These are phyloP conservation scores for Drechslerella coelobrocha DNA, from an alignment of 2,329 filamentous ascomycete species.

Conservation along the genomic window DNA sequence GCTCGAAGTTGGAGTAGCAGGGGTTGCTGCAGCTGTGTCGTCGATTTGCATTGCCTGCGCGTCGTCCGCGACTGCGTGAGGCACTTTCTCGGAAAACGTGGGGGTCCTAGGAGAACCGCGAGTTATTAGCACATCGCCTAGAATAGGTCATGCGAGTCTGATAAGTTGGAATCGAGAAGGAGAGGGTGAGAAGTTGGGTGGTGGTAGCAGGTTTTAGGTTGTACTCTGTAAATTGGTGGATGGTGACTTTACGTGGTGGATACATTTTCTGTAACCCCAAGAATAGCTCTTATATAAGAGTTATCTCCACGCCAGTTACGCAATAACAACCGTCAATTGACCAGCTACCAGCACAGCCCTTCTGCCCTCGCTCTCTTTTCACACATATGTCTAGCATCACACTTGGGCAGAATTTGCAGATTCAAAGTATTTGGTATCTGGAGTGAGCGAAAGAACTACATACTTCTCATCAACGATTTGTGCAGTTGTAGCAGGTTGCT, in stretches of 20 bases:
- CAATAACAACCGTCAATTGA: background rate
- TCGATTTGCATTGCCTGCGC: slow-evolving; percentile 32
- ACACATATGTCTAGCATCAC: background rate
- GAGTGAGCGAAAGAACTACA: slow-evolving; percentile 4
- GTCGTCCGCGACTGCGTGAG: slow-evolving; percentile 14
- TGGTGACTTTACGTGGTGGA: too few species aligned
- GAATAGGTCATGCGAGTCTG: background rate
- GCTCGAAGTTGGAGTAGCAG: slow-evolving; percentile 9
- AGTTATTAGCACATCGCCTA: background rate
- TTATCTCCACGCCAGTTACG: background rate
- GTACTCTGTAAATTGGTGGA: background rate
- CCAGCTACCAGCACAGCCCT: background rate
- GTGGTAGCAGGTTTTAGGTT: background rate
- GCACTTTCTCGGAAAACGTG: too few species aligned
- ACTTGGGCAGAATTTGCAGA: background rate
- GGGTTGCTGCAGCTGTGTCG: slow-evolving; percentile 17
- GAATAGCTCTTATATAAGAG: background rate
- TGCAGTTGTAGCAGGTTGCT: slow-evolving; percentile 2
- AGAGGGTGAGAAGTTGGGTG: background rate
- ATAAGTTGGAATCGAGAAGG: background rate
- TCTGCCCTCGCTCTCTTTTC: background rate
- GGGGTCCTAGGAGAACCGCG: background rate
- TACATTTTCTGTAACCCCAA: background rate
- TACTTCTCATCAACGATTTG: slow-evolving; percentile 14
- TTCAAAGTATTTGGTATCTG: too few species aligned